A percentile compares a stretch with the other conserved stretches of the same genome.
Conservation (phyloP, 148 eudicot species). For the Arctostaphylos glauca region DNA sequence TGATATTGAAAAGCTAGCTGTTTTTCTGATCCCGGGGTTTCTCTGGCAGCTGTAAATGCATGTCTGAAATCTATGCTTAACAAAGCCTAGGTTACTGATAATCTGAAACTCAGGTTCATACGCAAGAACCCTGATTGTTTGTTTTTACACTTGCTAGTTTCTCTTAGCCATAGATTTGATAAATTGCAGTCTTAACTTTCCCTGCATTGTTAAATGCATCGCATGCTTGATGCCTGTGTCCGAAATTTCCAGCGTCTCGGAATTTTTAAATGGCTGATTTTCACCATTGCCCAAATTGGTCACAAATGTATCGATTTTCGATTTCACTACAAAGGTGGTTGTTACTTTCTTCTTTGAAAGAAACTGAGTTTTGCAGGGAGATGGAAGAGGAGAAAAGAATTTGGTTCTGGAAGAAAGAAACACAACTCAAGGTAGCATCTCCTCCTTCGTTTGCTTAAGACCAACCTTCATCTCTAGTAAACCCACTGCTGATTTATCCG, state of each 20-base stretch:
- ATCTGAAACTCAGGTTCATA: neutral
- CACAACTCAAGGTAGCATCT: slow-evolving; percentile 47
- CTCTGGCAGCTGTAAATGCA: neutral
- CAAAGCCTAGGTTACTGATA: neutral
- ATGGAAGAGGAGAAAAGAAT: slow-evolving; percentile 32
- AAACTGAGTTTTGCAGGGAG: slow-evolving; percentile 37
- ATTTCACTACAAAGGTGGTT: neutral
- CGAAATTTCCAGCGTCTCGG: no score
- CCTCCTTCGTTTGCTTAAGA: slow-evolving; percentile 57
- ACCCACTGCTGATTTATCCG: neutral
- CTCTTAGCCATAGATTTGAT: neutral
- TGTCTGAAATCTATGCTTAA: neutral
- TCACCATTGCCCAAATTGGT: no score
- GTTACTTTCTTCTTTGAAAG: neutral
- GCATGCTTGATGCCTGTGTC: neutral
- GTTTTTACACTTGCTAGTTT: neutral
- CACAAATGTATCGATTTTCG: neutral
- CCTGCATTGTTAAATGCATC: neutral
- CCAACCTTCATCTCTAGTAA: neutral
- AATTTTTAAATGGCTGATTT: no score
- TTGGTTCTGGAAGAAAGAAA: slow-evolving; percentile 31
- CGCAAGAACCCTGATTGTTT: neutral
- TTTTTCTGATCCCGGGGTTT: neutral
- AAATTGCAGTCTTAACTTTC: neutral
- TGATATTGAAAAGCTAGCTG: no score